phyloP scores from a whole-genome alignment of 2,329 filamentous ascomycete genomes.

The Verticillium nonalfalfae region DNA sequence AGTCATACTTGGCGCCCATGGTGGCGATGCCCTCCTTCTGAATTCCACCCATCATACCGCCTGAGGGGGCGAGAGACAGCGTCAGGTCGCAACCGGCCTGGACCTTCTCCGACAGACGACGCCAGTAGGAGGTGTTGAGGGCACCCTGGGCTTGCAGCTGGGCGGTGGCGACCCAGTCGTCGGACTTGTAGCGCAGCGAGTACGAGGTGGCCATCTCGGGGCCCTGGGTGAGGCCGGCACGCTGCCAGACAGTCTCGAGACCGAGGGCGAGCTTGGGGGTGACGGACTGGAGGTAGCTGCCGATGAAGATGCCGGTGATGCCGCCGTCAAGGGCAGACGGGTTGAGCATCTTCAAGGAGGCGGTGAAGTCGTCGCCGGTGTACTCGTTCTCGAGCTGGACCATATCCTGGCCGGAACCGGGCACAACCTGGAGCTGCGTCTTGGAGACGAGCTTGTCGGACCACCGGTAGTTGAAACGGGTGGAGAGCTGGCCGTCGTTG shows the following conservation, averaged over 20 bases:
- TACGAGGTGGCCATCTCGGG: constrained; percentile 92
- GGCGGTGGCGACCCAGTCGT: constrained; percentile 87
- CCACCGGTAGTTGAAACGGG: constrained; percentile 93
- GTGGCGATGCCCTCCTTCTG: constrained; percentile 87
- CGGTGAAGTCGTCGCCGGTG: constrained; percentile 86
- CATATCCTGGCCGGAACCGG: constrained; percentile 74
- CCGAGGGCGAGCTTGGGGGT: constrained; percentile 83
- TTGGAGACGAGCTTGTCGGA: constrained; percentile 74
- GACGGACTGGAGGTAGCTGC: constrained; percentile 89
- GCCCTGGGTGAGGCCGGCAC: constrained; percentile 72
- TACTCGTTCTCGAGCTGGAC: constrained; percentile 95
- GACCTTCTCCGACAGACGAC: constrained; percentile 84
- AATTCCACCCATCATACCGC: constrained; percentile 67
- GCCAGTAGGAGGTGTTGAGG: constrained; percentile 90
- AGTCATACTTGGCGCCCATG: constrained; percentile 96
- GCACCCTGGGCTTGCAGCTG: constrained; percentile 80
- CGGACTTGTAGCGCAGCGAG: constrained; percentile 82
- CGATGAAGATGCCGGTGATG: constrained; percentile 90
- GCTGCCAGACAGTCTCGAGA: constrained; percentile 91
- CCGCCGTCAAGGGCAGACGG: constrained; percentile 91
- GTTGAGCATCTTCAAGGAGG: constrained; percentile 89
- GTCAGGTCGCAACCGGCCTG: constrained; percentile 95
- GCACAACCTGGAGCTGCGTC: constrained; percentile 77
- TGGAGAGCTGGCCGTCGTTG: constrained; percentile 81
- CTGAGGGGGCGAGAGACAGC: constrained; percentile 66